Percentiles rank a stretch among this genome's conserved stretches.
Conservation (phyloP, 148 eudicot genomes). For the Drosera capensis region DNA sequence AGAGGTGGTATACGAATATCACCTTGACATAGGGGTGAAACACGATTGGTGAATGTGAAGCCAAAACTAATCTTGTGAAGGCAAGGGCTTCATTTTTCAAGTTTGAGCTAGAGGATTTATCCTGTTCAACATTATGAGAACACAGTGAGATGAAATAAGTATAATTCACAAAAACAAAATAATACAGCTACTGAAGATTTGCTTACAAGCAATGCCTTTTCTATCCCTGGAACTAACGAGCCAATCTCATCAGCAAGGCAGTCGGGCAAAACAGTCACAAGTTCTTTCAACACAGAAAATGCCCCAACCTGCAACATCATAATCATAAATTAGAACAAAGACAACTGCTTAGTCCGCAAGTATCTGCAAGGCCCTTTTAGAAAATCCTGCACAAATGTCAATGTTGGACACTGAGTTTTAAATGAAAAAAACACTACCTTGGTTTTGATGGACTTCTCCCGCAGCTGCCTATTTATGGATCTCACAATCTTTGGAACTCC, state of each 20-base stretch:
- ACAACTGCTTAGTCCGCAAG: too few relatives aligned
- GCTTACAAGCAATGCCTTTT: constrained; percentile 88
- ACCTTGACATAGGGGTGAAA: constrained; percentile 87
- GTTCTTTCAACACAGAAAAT: constrained; percentile 89
- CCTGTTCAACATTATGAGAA: constrained; percentile 28
- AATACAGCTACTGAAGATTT: neutral
- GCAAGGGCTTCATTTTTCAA: constrained; percentile 81
- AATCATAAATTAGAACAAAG: constrained; percentile 6
- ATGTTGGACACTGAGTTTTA: neutral
- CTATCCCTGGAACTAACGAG: constrained; percentile 82
- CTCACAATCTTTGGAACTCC: constrained; percentile 91
- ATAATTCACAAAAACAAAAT: neutral
- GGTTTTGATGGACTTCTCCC: constrained; percentile 88
- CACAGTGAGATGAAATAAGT: constrained; percentile 5
- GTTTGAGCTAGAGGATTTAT: constrained; percentile 84
- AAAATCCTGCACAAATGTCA: neutral
- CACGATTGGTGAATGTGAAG: constrained; percentile 80
- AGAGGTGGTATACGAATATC: constrained; percentile 1
- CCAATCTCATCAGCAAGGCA: constrained; percentile 92
- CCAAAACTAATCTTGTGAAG: constrained; percentile 71
- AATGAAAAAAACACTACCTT: constrained; percentile 33
- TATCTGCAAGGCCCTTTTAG: neutral
- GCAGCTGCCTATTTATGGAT: constrained; percentile 73
- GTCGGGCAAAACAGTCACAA: constrained; percentile 85
- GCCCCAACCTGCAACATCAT: constrained; percentile 68